phyloP scores from a whole-genome alignment of 176 grass and related monocot genomes.

The Metroxylon sagu region DNA sequence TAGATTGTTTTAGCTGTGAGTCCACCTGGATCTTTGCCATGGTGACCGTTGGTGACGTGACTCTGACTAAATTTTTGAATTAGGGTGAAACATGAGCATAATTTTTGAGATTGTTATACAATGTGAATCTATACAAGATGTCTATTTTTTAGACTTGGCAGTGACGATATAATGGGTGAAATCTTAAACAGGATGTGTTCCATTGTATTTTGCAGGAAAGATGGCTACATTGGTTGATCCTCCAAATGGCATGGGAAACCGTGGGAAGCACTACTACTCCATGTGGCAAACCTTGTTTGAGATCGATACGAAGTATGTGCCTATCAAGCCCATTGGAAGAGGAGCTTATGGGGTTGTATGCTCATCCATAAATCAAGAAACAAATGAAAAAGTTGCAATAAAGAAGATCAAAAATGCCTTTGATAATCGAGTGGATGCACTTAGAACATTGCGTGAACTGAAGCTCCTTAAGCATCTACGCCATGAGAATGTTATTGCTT shows the following conservation, averaged over 20 bases:
- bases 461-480: constrained; percentile 35
- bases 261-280: constrained; percentile 32
- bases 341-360: constrained; percentile 39
- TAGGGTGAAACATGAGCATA: no score
- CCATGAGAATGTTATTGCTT: constrained; percentile 35
- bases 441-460: constrained; percentile 28
- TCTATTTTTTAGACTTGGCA: no score
- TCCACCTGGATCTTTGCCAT: no score
- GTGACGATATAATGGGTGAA: no score
- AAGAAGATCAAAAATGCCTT: constrained; percentile 39
- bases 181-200: no score
- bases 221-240: constrained; percentile 39
- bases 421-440: constrained; percentile 29
- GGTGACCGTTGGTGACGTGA: no score
- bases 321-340: constrained; percentile 32
- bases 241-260: constrained; percentile 34
- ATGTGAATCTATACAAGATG: no score
- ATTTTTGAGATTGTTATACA: no score
- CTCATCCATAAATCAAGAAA: constrained; percentile 36
- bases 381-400: constrained; percentile 34
- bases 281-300: constrained; percentile 43
- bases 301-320: constrained; percentile 31
- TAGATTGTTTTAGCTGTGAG: no score
- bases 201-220: not conserved
- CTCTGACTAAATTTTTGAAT: no score